Percentiles rank a stretch among this genome's conserved stretches.
Evolutionary conservation across 2,329 filamentous ascomycete genomes (phyloP).

Genomic region (Penicillium sp.): DNA sequence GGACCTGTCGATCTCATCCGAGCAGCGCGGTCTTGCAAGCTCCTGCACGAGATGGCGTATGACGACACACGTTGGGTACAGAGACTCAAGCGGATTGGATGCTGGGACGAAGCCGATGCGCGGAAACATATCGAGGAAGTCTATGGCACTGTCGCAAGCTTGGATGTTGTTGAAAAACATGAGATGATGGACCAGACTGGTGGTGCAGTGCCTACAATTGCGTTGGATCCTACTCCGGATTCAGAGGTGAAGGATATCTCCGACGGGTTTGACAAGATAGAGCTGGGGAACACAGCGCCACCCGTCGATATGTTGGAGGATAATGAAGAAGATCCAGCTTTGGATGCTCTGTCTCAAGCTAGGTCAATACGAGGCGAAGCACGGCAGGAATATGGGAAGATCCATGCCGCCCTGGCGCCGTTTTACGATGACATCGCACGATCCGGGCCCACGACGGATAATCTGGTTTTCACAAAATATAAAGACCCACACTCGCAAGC

Average conservation of each 20-base stretch:
- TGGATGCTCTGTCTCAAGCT: constrained; percentile 67
- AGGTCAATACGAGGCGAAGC: constrained; percentile 80
- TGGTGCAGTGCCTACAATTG: constrained; percentile 15
- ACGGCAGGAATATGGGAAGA: constrained; percentile 82
- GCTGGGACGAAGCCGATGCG: constrained; percentile 88
- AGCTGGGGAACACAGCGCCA: constrained; percentile 47
- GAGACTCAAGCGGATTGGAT: constrained; percentile 77
- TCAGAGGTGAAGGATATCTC: constrained; percentile 40
- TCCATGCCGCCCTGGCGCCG: constrained; percentile 83
- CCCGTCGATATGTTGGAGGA: constrained; percentile 27
- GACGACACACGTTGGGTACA: constrained; percentile 95
- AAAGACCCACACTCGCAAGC: constrained; percentile 87
- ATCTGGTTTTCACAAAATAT: constrained; percentile 81
- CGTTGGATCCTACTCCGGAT: constrained; percentile 16
- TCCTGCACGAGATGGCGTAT: constrained; percentile 96
- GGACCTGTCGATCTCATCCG: constrained; percentile 79
- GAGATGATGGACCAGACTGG: constrained; percentile 20
- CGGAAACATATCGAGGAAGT: constrained; percentile 74
- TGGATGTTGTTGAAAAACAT: constrained; percentile 29
- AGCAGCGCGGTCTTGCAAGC: constrained; percentile 78
- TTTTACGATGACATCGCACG: constrained; percentile 81
- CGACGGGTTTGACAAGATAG: constrained; percentile 79
- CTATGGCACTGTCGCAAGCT: constrained; percentile 34
- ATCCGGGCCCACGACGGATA: constrained; percentile 69
- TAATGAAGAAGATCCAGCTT: constrained; percentile 61